Evolutionary conservation across 169 alveolate genomes (phyloP).

Genomic region (Eimeria necatrix): DNA sequence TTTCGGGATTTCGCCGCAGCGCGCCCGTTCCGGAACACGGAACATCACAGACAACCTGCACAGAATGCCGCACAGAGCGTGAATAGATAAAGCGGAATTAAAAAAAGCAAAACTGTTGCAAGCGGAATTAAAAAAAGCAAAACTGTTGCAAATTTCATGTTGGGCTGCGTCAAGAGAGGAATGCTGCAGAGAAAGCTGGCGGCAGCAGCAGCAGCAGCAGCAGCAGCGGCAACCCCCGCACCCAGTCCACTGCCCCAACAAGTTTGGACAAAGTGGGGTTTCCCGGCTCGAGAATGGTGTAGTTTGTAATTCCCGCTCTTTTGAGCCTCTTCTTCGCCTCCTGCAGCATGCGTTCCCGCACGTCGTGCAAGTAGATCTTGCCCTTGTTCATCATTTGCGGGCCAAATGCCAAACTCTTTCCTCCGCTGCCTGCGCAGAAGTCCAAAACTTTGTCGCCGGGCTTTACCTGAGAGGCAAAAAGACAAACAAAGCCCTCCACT

Average conservation of each 20-base stretch:
- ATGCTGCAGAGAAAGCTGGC: no score
- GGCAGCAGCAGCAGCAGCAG: no score
- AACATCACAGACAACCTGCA: conserved; percentile 92
- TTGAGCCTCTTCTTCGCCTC: conserved; percentile 94
- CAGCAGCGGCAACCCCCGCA: conserved; percentile 58
- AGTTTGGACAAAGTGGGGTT: conserved; percentile 83
- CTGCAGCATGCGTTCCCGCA: conserved; percentile 85
- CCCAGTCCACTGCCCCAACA: conserved; percentile 94
- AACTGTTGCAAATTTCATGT: background rate
- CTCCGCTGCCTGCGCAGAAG: conserved; percentile 97
- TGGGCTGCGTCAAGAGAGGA: background rate
- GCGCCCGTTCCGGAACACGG: conserved; percentile 97
- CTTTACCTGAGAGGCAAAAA: conserved; percentile 85
- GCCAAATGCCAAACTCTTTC: conserved; percentile 95
- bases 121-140: background rate
- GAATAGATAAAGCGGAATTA: background rate
- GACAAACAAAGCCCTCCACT: conserved; percentile 60
- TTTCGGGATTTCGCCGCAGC: conserved; percentile 96
- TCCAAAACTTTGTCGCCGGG: conserved; percentile 95
- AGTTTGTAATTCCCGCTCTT: conserved; percentile 96
- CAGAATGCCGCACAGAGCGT: background rate
- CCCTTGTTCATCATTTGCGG: conserved; percentile 94
- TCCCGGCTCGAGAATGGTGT: conserved; percentile 87
- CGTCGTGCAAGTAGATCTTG: conserved; percentile 94
- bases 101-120: background rate